These are phyloP conservation scores for Phytophthora tentaculata DNA, from an alignment of 352 stramenopile genomes.

Conservation along the genomic window DNA sequence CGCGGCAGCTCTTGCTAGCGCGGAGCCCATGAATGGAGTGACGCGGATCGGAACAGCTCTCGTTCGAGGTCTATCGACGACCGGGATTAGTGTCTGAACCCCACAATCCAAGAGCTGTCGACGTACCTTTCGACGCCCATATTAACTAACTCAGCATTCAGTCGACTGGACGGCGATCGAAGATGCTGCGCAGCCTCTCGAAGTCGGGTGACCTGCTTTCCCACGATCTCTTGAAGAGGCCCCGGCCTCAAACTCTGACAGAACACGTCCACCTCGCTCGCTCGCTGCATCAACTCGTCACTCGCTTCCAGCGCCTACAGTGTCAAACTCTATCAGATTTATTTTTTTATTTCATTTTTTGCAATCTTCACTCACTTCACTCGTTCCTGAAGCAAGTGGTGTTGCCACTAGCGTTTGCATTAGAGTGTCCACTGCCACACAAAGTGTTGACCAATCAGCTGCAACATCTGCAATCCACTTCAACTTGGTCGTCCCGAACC, in stretches of 20 bases:
- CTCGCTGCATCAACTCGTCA: conserved; percentile 41
- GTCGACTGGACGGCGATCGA: conserved; percentile 21
- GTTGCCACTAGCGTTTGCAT: conserved; percentile 27
- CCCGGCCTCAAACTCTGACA: conserved; percentile 46
- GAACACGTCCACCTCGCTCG: conserved; percentile 56
- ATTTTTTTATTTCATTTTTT: not conserved
- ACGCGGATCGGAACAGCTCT: conserved; percentile 32
- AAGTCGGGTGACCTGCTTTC: conserved; percentile 51
- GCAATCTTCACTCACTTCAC: conserved; percentile 14
- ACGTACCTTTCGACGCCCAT: conserved; percentile 24
- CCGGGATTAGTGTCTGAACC: not conserved
- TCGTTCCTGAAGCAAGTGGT: conserved; percentile 5
- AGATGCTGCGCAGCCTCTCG: conserved; percentile 41
- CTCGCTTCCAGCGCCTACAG: conserved; percentile 45
- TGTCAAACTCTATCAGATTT: conserved; percentile 1
- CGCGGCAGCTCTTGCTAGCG: conserved; percentile 26
- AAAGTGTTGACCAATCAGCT: not conserved
- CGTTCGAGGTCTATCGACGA: conserved; percentile 24
- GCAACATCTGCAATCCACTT: conserved; percentile 9
- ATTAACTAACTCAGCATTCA: conserved; percentile 19
- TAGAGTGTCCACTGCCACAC: conserved; percentile 32
- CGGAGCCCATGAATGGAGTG: conserved; percentile 43
- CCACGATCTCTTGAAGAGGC: conserved; percentile 54
- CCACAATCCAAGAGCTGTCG: not conserved
- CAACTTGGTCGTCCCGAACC: conserved; percentile 27